Conservation (phyloP, 768 basidiomycete species). For the Xerocomus brunneocitrinus region DNA sequence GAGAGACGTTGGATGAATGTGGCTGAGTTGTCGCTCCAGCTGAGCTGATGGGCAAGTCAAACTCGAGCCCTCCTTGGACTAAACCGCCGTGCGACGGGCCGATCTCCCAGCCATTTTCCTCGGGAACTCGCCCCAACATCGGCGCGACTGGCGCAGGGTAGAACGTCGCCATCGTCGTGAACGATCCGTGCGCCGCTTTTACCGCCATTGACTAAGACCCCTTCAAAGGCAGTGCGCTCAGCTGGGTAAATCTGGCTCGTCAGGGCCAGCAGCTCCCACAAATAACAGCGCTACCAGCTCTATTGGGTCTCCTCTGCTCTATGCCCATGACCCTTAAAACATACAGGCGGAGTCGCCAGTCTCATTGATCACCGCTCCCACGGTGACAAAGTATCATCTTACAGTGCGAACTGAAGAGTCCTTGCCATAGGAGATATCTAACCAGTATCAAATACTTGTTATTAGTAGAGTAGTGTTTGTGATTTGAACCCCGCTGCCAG, state of each 20-base stretch:
- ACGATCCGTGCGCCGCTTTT: constrained; percentile 5
- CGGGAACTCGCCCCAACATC: constrained; percentile 47
- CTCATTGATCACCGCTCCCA: too few species aligned
- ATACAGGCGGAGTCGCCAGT: too few species aligned
- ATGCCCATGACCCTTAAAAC: constrained; percentile 4
- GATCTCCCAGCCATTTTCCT: constrained; percentile 40
- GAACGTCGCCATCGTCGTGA: constrained; percentile 28
- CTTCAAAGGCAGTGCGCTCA: constrained; percentile 21
- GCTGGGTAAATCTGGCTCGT: constrained; percentile 11
- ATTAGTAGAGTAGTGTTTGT: too few species aligned
- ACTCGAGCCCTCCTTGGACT: constrained; percentile 55
- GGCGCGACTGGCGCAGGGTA: constrained; percentile 48
- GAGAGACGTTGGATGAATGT: constrained; percentile 17
- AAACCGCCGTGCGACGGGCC: constrained; percentile 53
- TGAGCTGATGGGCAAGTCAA: constrained; percentile 50
- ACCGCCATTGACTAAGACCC: constrained; percentile 11
- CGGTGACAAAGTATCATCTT: not conserved
- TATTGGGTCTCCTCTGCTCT: not conserved
- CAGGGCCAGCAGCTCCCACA: constrained; percentile 11
- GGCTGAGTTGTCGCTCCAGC: constrained; percentile 19
- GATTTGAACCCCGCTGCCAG: too few species aligned
- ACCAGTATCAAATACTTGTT: too few species aligned
- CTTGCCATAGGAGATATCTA: too few species aligned
- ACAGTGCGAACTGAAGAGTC: too few species aligned
- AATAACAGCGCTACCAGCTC: constrained; percentile 1